Evolutionary conservation across 1,284 basidiomycete genomes (phyloP).

Genomic region (Singerocomus rubriflavus): DNA sequence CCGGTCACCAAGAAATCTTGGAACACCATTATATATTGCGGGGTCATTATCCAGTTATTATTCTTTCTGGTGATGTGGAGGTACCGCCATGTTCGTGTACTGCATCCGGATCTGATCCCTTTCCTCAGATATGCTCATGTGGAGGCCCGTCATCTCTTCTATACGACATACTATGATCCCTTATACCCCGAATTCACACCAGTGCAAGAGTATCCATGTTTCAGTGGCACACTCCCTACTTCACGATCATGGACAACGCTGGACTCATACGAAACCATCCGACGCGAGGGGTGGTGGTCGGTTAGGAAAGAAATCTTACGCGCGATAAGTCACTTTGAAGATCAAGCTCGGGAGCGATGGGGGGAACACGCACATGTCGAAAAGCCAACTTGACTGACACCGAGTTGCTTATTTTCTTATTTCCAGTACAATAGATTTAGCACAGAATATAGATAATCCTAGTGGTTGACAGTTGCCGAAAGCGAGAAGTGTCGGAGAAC

Average conservation of each 20-base stretch:
- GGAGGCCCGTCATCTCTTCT: slow-evolving; percentile 44
- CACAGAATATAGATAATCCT: slow-evolving; percentile 13
- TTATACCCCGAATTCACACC: slow-evolving; percentile 64
- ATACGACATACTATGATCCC: slow-evolving; percentile 68
- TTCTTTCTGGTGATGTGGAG: slow-evolving; percentile 38
- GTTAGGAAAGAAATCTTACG: slow-evolving; percentile 25
- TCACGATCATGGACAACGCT: slow-evolving; percentile 29
- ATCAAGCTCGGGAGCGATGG: slow-evolving; percentile 33
- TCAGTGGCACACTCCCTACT: slow-evolving; percentile 20
- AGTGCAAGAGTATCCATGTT: slow-evolving; percentile 21
- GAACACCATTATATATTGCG: slow-evolving; percentile 26
- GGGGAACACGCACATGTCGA: slow-evolving; percentile 30
- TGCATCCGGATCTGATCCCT: slow-evolving; percentile 3
- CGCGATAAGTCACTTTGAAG: slow-evolving; percentile 22
- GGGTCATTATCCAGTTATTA: slow-evolving; percentile 33
- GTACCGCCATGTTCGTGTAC: slow-evolving; percentile 17
- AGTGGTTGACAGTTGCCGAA: background rate
- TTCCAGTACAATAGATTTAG: slow-evolving; percentile 14
- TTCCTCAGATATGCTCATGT: slow-evolving; percentile 37
- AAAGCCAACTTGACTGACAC: slow-evolving; percentile 29
- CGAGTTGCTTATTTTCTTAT: slow-evolving; percentile 16
- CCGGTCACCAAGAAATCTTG: slow-evolving; percentile 18
- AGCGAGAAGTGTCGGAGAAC: too few species aligned
- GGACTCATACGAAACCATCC: slow-evolving; percentile 31
- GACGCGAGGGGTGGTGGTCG: slow-evolving; percentile 28